phyloP scores from a whole-genome alignment of 2,329 filamentous ascomycete genomes.

The Epichloe amarillans region DNA sequence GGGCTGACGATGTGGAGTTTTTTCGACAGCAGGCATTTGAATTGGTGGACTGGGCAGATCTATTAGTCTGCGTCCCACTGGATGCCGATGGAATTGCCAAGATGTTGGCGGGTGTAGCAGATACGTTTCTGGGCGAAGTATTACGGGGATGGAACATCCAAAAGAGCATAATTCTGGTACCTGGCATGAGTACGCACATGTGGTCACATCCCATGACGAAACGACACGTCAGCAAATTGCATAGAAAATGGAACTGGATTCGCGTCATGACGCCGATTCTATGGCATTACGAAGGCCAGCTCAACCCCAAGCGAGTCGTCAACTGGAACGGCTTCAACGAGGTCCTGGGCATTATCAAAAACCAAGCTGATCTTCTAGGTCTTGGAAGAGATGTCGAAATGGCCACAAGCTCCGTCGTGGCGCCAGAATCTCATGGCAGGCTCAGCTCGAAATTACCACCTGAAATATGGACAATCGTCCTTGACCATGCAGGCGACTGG shows the following conservation, averaged over 20 bases:
- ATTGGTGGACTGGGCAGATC: conserved; percentile 75
- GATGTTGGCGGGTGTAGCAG: conserved; percentile 75
- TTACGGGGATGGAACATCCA: conserved; percentile 76
- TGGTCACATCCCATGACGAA: conserved; percentile 86
- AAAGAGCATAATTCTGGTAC: conserved; percentile 74
- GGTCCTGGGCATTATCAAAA: conserved; percentile 60
- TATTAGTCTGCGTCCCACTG: conserved; percentile 72
- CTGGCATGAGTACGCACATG: conserved; percentile 78
- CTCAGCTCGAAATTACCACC: conserved; percentile 49
- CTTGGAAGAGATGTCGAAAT: conserved; percentile 58
- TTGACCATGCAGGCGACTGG: conserved; percentile 80
- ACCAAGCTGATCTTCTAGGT: conserved; percentile 62
- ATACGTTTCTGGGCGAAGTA: conserved; percentile 68
- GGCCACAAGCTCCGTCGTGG: conserved; percentile 25
- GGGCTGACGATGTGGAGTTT: conserved; percentile 36
- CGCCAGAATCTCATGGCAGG: conserved; percentile 20
- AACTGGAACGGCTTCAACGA: conserved; percentile 56
- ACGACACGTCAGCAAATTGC: conserved; percentile 73
- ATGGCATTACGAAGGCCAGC: conserved; percentile 58
- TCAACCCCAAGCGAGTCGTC: conserved; percentile 37
- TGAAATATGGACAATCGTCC: conserved; percentile 81
- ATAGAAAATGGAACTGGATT: conserved; percentile 77
- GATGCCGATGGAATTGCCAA: conserved; percentile 74
- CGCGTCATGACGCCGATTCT: conserved; percentile 67
- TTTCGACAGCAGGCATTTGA: conserved; percentile 43